Evolutionary conservation across 257 asterid species (phyloP).

Genomic region (Penstemon newberryi): DNA sequence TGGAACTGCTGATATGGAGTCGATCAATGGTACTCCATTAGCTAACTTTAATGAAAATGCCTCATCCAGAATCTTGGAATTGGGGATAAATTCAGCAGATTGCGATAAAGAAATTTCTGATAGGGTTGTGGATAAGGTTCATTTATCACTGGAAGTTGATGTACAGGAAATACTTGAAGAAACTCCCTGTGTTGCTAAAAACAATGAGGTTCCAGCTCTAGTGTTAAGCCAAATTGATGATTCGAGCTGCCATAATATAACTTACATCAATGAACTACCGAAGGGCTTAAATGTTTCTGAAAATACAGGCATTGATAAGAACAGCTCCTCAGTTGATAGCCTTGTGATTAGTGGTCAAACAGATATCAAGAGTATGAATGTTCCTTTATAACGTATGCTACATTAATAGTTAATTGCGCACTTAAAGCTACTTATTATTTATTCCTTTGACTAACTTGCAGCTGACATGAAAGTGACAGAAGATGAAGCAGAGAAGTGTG

Average conservation of each 20-base stretch:
- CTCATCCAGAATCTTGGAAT: conserved; percentile 9
- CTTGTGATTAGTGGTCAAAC: conserved; percentile 24
- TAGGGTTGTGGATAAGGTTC: conserved; percentile 14
- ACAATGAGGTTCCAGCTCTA: conserved; percentile 28
- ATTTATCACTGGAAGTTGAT: conserved; percentile 18
- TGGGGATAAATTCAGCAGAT: conserved; percentile 13
- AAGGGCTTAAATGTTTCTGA: conserved; percentile 28
- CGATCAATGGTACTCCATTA: conserved; percentile 21
- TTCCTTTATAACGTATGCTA: neutral
- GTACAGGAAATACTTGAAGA: conserved; percentile 23
- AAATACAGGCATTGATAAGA: conserved; percentile 25
- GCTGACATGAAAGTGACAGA: conserved; percentile 30
- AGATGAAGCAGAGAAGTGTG: neutral
- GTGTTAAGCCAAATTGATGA: conserved; percentile 17
- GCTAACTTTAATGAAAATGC: conserved; percentile 23
- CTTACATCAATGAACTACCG: conserved; percentile 16
- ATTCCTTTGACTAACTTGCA: conserved; percentile 22
- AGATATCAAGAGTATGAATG: conserved; percentile 33
- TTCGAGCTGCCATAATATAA: conserved; percentile 17
- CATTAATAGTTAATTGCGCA: neutral
- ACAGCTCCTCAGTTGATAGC: conserved; percentile 13
- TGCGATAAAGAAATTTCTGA: conserved; percentile 18
- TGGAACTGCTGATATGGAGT: conserved; percentile 18
- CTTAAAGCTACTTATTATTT: neutral
- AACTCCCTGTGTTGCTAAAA: conserved; percentile 13